Base-by-base conservation (phyloP, 352 stramenopile genomes). In the Phytophthora meadii region DNA sequence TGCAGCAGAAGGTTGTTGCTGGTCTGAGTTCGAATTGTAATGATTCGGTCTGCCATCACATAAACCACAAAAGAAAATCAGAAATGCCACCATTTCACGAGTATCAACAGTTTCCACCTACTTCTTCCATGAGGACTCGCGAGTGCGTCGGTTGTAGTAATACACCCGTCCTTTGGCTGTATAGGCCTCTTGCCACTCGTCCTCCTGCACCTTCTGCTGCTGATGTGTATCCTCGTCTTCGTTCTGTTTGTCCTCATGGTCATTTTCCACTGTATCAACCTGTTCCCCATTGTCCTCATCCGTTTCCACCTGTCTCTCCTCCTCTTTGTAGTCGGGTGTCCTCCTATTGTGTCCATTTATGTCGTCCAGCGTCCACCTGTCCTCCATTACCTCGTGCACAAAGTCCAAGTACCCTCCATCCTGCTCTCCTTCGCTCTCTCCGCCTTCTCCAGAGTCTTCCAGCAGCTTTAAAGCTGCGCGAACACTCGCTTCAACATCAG, bases 91-190 rank as follows among this genome's bases (percentile, higher is more conserved):
- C 5, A 17, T 4, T 8, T 28, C 41, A 34, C 24, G 15, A 52
- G 5, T 30, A 10, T 52, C 5, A 2, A 19, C 52, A 22, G n/a
- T 36, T 15, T 15, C 5, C 10, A 64, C 65, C 28, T 61, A 95
- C 87, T 77, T 92, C 42, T 81, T 93, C 88, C 88, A 95, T 8
- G 86, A 93, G 8, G 88, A 94, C 66, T 95, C 88, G 44, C 88
- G 80, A 2, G 88, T 94, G 39, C 83, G 80, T 19, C 86, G 82
- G 42, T 95, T 95, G 79, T 95, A 95, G 75, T 94, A 95, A 66
- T 95, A 95, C 0, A 93, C 87, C n/a, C 85, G 79, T 1, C 88
- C 88, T 67, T 94, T 92, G 1, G 82, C 88, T 1, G 88, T 95
- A 58, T 87, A 95, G 5, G 88, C 88, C 58, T 94, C 82, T 39